phyloP scores from a whole-genome alignment of 139 green algal species.

The Chlorella sp. region DNA sequence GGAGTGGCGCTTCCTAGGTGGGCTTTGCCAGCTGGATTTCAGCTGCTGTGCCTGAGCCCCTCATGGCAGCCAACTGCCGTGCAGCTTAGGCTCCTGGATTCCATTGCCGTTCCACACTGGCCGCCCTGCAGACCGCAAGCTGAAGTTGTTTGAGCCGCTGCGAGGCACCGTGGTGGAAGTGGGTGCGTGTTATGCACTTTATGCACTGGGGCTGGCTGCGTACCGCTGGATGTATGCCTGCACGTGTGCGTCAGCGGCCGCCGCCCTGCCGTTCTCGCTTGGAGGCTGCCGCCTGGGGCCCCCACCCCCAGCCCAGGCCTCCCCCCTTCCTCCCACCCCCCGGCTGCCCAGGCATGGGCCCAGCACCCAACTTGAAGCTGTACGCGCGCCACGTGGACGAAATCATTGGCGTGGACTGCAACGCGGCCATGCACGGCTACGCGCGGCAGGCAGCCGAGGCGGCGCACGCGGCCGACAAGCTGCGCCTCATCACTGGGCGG shows the following conservation, averaged over 20 bases:
- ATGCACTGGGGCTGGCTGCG: not conserved
- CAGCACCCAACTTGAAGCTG: constrained; percentile 8
- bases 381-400: not conserved
- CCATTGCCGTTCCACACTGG: too few relatives aligned
- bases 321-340: not conserved
- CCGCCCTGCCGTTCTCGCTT: too few relatives aligned
- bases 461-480: not conserved
- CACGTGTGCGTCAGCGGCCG: not conserved
- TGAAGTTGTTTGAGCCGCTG: not conserved
- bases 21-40: too few relatives aligned
- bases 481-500: not conserved
- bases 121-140: constrained; percentile 9
- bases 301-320: too few relatives aligned
- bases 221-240: not conserved
- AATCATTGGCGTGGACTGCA: constrained; percentile 15
- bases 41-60: too few relatives aligned
- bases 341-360: not conserved
- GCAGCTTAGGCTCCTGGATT: too few relatives aligned
- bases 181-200: not conserved
- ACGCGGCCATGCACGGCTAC: constrained; percentile 3
- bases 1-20: not conserved
- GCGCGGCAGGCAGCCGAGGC: constrained; percentile 3
- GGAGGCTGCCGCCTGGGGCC: too few relatives aligned
- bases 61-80: too few relatives aligned
- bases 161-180: constrained; percentile 21